phyloP scores from a whole-genome alignment of 1,139 yeast species.

The Blastobotrys buckinghamii region DNA sequence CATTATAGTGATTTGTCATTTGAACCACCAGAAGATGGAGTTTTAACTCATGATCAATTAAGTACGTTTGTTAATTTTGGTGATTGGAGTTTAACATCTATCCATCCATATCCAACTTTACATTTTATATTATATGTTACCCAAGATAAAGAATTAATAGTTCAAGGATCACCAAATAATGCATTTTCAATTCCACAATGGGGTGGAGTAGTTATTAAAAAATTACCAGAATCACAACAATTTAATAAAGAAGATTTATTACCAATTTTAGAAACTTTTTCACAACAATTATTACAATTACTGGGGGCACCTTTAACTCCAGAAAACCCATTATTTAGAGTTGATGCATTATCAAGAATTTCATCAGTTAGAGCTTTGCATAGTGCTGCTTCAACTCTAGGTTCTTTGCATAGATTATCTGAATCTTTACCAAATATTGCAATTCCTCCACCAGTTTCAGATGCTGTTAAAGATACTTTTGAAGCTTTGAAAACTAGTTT shows the following conservation, averaged over 20 bases:
- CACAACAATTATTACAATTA: conserved; percentile 66
- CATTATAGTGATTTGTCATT: conserved; percentile 49
- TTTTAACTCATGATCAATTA: conserved; percentile 38
- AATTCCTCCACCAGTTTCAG: conserved; percentile 61
- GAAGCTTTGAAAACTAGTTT: conserved; percentile 36
- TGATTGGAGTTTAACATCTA: conserved; percentile 61
- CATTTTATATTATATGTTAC: conserved; percentile 68
- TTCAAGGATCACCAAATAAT: conserved; percentile 37
- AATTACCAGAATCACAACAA: conserved; percentile 17
- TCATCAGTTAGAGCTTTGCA: conserved; percentile 48
- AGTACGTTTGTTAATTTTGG: conserved; percentile 71
- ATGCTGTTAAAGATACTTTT: conserved; percentile 43
- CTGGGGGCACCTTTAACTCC: conserved; percentile 61
- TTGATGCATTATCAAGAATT: conserved; percentile 61
- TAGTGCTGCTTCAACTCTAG: conserved; percentile 52
- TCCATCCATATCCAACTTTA: conserved; percentile 51
- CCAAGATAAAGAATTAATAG: conserved; percentile 34
- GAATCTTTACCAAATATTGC: conserved; percentile 70
- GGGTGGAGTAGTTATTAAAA: conserved; percentile 52
- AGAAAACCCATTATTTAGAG: conserved; percentile 52
- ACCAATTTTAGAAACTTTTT: conserved; percentile 61
- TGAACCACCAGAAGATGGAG: conserved; percentile 17
- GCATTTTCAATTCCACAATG: conserved; percentile 85
- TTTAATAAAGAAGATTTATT: conserved; percentile 43
- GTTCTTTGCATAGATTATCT: conserved; percentile 64